Percentiles rank a stretch among this genome's conserved stretches.
Evolutionary conservation across 106 monocot species (phyloP).

Genomic region (Acanthochlamys bracteata): DNA sequence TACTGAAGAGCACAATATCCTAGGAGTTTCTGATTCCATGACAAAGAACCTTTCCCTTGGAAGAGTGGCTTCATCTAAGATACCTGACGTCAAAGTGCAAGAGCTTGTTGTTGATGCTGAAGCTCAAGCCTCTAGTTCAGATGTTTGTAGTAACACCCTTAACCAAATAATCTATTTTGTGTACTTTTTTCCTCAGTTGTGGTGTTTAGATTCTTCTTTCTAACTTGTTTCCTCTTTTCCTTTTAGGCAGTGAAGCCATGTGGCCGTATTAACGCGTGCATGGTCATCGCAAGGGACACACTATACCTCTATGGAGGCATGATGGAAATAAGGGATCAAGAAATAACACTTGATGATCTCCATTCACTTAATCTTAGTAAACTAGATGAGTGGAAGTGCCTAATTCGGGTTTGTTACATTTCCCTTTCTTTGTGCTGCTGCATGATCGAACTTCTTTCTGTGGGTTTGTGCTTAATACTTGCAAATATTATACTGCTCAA

Average conservation of each 20-base stretch:
- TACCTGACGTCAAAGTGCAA: conserved; percentile 31
- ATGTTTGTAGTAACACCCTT: too few relatives aligned
- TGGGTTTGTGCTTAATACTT: neutral
- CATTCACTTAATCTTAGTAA: conserved; percentile 95
- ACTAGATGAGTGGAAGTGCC: conserved; percentile 98
- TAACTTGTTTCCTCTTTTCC: too few relatives aligned
- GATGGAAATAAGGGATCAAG: conserved; percentile 92
- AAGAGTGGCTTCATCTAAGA: conserved; percentile 20
- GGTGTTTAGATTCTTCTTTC: conserved; percentile 1
- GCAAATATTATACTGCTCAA: neutral
- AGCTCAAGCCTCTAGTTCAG: conserved; percentile 21
- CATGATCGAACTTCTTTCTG: neutral
- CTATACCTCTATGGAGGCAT: conserved; percentile 93
- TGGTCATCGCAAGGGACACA: conserved; percentile 71
- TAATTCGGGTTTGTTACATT: conserved; percentile 59
- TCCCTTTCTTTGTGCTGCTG: neutral
- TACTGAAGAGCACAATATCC: conserved; percentile 21
- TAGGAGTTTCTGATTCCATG: conserved; percentile 41
- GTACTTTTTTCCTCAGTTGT: conserved; percentile 2
- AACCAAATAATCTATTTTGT: too few relatives aligned
- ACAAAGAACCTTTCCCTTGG: conserved; percentile 34
- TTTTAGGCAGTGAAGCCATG: conserved; percentile 83
- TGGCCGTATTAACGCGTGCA: conserved; percentile 90
- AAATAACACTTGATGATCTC: conserved; percentile 97
- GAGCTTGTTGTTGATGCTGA: conserved; percentile 19